Conservation (phyloP, 2,329 filamentous ascomycete species). For the Fusarium albidum region DNA sequence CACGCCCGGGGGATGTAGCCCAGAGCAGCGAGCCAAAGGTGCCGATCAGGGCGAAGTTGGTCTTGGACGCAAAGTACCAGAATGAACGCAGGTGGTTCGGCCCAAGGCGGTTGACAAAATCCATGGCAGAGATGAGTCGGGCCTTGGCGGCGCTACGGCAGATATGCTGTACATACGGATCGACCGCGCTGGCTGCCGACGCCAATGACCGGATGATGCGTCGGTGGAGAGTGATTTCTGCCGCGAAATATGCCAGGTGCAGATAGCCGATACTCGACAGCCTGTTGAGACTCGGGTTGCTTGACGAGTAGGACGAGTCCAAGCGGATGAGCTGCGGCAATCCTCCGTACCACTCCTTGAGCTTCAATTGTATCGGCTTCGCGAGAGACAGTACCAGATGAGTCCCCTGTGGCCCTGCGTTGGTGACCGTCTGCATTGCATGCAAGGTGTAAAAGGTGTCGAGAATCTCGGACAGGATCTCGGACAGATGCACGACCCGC, state of each 20-base stretch:
- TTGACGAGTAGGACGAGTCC: constrained; percentile 62
- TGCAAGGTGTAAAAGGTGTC: constrained; percentile 84
- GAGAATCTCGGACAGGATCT: constrained; percentile 80
- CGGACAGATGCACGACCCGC: constrained; percentile 78
- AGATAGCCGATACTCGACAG: constrained; percentile 77
- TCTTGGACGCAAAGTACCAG: constrained; percentile 89
- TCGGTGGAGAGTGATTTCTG: constrained; percentile 91
- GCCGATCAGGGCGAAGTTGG: constrained; percentile 93
- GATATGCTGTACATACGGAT: constrained; percentile 88
- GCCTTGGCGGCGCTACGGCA: constrained; percentile 95
- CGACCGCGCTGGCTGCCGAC: constrained; percentile 56
- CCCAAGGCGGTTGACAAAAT: constrained; percentile 92
- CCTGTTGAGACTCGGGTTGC: constrained; percentile 49
- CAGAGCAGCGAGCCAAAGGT: constrained; percentile 92
- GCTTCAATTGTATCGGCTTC: constrained; percentile 82
- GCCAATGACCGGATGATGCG: constrained; percentile 85
- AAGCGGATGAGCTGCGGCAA: constrained; percentile 72
- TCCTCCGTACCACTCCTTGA: constrained; percentile 82
- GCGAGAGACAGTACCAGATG: constrained; percentile 77
- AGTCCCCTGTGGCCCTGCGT: constrained; percentile 74
- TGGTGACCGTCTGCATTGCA: constrained; percentile 73
- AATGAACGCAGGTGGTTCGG: constrained; percentile 88
- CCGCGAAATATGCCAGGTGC: constrained; percentile 91
- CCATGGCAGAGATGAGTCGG: constrained; percentile 93
- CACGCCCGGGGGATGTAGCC: constrained; percentile 84